A percentile compares a stretch with the other conserved stretches of the same genome.
Evolutionary conservation across 345 rosid species (phyloP).

Genomic region (Brassica carinata): DNA sequence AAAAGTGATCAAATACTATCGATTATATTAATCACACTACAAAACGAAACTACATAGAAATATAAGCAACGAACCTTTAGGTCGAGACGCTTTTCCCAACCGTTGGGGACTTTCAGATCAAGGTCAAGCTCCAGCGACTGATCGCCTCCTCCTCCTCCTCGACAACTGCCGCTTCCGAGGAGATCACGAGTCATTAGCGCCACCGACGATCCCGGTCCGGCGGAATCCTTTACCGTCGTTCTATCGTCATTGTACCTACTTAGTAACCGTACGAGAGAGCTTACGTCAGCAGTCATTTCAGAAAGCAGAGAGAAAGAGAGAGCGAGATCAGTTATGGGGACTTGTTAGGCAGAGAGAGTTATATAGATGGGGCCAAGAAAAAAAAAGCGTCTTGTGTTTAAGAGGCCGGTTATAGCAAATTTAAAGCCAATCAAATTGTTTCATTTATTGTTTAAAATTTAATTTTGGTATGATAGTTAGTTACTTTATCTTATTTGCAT

Average conservation of each 20-base stretch:
- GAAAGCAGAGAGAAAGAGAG: constrained; percentile 3
- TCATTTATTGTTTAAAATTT: constrained; percentile 2
- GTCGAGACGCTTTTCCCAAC: constrained; percentile 94
- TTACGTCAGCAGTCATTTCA: constrained; percentile 65
- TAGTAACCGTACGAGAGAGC: constrained; percentile 47
- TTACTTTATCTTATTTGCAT: background rate
- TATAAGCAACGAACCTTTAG: constrained; percentile 59
- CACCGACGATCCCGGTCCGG: constrained; percentile 46
- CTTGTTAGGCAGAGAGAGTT: constrained; percentile 13
- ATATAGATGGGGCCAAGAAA: constrained; percentile 32
- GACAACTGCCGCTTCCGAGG: constrained; percentile 45
- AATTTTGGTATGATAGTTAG: background rate
- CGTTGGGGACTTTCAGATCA: constrained; percentile 76
- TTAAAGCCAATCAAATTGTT: constrained; percentile 12
- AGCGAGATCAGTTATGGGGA: constrained; percentile 20
- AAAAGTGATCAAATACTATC: too few species aligned
- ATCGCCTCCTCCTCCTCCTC: constrained; percentile 22
- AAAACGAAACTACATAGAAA: background rate
- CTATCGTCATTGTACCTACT: constrained; percentile 49
- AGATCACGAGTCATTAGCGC: constrained; percentile 61
- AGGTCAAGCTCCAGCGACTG: constrained; percentile 80
- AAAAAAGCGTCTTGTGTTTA: too few species aligned
- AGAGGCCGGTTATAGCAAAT: constrained; percentile 25
- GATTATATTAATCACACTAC: too few species aligned
- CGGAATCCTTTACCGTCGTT: constrained; percentile 33